Evolutionary conservation across 805 yeast genomes (phyloP).

Genomic region (Yarrowia porcina): DNA sequence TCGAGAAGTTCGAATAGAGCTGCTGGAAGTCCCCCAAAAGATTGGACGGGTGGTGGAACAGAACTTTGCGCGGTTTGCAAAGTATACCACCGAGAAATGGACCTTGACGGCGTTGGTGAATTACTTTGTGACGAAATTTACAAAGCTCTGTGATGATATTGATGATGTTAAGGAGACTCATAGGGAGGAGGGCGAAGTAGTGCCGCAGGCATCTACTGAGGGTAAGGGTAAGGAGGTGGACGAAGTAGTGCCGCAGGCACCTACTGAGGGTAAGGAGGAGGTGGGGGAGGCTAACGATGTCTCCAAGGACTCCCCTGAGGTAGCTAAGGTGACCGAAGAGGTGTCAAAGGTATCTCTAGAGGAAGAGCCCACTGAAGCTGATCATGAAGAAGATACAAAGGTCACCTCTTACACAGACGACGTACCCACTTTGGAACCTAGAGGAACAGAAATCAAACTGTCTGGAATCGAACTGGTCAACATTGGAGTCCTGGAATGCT

Average conservation of each 20-base stretch:
- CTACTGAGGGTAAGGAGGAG: slow-evolving; percentile 17
- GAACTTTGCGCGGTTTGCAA: slow-evolving; percentile 17
- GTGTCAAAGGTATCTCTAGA: not conserved
- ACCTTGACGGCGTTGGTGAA: slow-evolving; percentile 9
- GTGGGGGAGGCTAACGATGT: not conserved
- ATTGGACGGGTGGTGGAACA: slow-evolving; percentile 11
- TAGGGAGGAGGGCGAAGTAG: not conserved
- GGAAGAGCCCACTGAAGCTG: not conserved
- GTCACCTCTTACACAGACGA: slow-evolving; percentile 7
- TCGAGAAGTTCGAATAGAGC: slow-evolving; percentile 2
- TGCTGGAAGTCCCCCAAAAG: not conserved
- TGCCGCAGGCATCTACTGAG: too few relatives aligned
- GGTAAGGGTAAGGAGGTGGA: not conserved
- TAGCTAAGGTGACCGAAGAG: not conserved
- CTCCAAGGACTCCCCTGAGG: not conserved
- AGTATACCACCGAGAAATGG: slow-evolving; percentile 13
- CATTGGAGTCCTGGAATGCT: slow-evolving; percentile 39
- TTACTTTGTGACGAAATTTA: slow-evolving; percentile 10
- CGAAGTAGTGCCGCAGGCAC: too few relatives aligned
- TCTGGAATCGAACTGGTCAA: slow-evolving; percentile 37
- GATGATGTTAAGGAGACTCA: slow-evolving; percentile 2
- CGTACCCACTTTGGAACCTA: slow-evolving; percentile 23
- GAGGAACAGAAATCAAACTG: slow-evolving; percentile 40
- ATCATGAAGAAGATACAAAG: not conserved
- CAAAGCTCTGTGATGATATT: slow-evolving; percentile 20